Base-by-base conservation (phyloP, 768 basidiomycete genomes). In the Chiua virens region DNA sequence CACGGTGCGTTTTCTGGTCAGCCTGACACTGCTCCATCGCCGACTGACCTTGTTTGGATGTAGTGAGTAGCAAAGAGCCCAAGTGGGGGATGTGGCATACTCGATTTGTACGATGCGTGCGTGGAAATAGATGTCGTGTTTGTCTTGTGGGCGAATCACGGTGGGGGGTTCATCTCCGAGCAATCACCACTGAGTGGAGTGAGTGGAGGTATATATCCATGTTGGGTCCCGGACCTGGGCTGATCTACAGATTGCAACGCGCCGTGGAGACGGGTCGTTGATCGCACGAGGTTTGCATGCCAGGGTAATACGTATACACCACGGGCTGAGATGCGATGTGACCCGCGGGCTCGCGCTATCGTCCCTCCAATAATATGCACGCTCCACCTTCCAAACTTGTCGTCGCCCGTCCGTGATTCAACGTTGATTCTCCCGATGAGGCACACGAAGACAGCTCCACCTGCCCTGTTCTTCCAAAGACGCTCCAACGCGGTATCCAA, bases 1-100 rank as follows among this genome's bases (percentile, higher is more conserved):
- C 69, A 99, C 96, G 49, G 89, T 89, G 64, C 74, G 84, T 72
- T 20, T 38, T 14, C 15, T 22, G 13, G 10, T 20, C 7, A 2
- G 11, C 37, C 34, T 11, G 8, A 47, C 21, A 30, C 42, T 49
- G 41, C 44, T 32, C 44, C 45, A 47, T 47, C 38, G 4, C 54
- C 50, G 48, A 41, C 42, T 52, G 3, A 44, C 34, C 34, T 20
- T n/a, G 38, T 10, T 38, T 30, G 10, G 42, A 9, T 41, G 39
- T 43, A 62, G 61, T 68, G 50, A 68, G n/a, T 25, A 20, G 22
- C 23, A 8, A n/a, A 23, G 28, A 39, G 49, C n/a, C n/a, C 25
- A 8, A 27, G 25, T 27, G 25, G 5, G 22, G 41, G 34, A 28
- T 10, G 14, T 8, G 9, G 23, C 18, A 37, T 51, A n/a, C 37